Percentiles rank a stretch among this genome's conserved stretches.
Evolutionary conservation across 352 stramenopile species (phyloP).

Genomic region (Globisporangium mamillatum): DNA sequence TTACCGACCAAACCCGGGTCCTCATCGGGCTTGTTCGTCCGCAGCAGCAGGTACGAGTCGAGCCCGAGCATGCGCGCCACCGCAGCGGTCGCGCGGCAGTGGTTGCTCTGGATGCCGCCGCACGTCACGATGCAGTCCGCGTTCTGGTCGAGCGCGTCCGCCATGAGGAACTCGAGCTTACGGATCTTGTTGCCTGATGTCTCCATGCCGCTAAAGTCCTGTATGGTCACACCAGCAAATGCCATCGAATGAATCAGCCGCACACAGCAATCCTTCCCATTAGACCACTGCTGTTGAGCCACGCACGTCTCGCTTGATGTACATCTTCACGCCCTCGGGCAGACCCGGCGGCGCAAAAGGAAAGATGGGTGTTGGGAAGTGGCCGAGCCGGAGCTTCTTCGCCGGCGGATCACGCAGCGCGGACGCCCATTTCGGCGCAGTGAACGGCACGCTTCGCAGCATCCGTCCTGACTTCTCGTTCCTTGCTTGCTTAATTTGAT

Average conservation of each 20-base stretch:
- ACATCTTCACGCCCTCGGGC: slow-evolving; percentile 66
- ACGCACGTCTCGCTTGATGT: slow-evolving; percentile 80
- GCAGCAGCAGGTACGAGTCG: slow-evolving; percentile 90
- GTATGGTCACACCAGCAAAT: not conserved
- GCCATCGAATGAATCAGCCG: not conserved
- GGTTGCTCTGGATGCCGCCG: slow-evolving; percentile 93
- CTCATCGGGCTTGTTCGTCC: slow-evolving; percentile 71
- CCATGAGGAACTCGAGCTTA: slow-evolving; percentile 94
- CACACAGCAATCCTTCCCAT: not conserved
- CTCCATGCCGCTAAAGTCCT: slow-evolving; percentile 89
- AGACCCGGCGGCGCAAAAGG: slow-evolving; percentile 68
- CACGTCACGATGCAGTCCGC: slow-evolving; percentile 91
- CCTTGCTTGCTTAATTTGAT: not conserved
- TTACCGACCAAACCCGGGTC: slow-evolving; percentile 73
- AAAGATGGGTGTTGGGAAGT: slow-evolving; percentile 83
- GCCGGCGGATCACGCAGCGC: slow-evolving; percentile 41
- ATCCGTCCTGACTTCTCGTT: slow-evolving; percentile 24
- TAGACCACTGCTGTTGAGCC: not conserved
- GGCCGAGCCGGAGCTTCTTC: slow-evolving; percentile 55
- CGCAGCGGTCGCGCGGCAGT: slow-evolving; percentile 87
- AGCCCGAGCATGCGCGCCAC: slow-evolving; percentile 88
- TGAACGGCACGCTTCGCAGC: slow-evolving; percentile 64
- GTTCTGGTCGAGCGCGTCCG: slow-evolving; percentile 82
- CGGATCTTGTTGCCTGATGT: slow-evolving; percentile 95
- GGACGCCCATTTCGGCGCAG: slow-evolving; percentile 53